Conservation (phyloP, 164 flowering plant species). For the Vitis vinifera region ASM3070453v1 NC_081818.1:24388501-24389000, state of each 20-base stretch:
- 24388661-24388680: constrained; percentile 97
- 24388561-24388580: constrained; percentile 96
- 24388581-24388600: constrained; percentile 96
- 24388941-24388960: constrained; percentile 98
- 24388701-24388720: constrained; percentile 94
- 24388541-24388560: constrained; percentile 74
- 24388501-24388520: constrained; percentile 10
- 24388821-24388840: too few species aligned
- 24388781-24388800: constrained; percentile 93
- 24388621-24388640: constrained; percentile 82
- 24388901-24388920: constrained; percentile 49
- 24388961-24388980: constrained; percentile 94
- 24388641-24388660: constrained; percentile 92
- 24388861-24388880: too few species aligned
- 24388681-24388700: constrained; percentile 98
- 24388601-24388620: constrained; percentile 99
- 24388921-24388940: constrained; percentile 89
- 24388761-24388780: constrained; percentile 86
- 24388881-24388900: too few species aligned
- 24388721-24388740: constrained; percentile 91
- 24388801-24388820: constrained; percentile 57
- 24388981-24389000: constrained; percentile 96
- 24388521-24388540: constrained; percentile 19
- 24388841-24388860: too few species aligned
- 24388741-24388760: constrained; percentile 70